Percentiles rank a stretch among this genome's conserved stretches.
Conservation (phyloP, 768 basidiomycete genomes). For the Pleurotus eryngii region DNA sequence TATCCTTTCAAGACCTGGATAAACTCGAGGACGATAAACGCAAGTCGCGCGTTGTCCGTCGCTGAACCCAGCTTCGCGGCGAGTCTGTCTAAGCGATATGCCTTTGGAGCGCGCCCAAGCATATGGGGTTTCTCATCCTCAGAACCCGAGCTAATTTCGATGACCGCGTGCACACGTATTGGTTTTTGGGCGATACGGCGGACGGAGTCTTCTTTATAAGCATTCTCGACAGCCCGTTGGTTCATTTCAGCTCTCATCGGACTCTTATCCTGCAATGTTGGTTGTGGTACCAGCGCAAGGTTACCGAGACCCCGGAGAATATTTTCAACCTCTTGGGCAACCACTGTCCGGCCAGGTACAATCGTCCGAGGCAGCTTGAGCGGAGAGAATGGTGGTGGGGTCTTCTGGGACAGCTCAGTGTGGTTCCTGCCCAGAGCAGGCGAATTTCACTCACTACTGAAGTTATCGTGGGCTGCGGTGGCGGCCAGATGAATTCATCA, state of each 20-base stretch:
- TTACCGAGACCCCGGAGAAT: conserved; percentile 59
- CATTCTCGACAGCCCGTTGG: conserved; percentile 17
- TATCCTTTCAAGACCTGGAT: conserved; percentile 52
- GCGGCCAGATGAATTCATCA: conserved; percentile 73
- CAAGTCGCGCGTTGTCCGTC: conserved; percentile 52
- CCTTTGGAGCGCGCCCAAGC: conserved; percentile 40
- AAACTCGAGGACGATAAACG: conserved; percentile 56
- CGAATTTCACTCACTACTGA: not conserved
- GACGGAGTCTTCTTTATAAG: conserved; percentile 19
- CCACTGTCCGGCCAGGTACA: conserved; percentile 28
- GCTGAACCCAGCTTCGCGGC: conserved; percentile 40
- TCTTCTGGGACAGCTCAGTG: not conserved
- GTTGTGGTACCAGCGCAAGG: conserved; percentile 28
- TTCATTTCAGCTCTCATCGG: not conserved
- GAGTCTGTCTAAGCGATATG: conserved; percentile 47
- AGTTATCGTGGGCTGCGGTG: conserved; percentile 36
- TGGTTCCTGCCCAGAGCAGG: no score
- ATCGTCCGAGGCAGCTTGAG: not conserved
- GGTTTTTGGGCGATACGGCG: conserved; percentile 8
- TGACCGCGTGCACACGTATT: conserved; percentile 25
- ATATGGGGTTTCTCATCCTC: conserved; percentile 26
- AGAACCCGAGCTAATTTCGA: conserved; percentile 47
- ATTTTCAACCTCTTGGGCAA: conserved; percentile 47
- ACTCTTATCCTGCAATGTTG: not conserved
- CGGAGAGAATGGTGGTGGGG: not conserved